Evolutionary conservation across 2,329 filamentous ascomycete species (phyloP).

Genomic region (Diaporthe citrichinensis): DNA sequence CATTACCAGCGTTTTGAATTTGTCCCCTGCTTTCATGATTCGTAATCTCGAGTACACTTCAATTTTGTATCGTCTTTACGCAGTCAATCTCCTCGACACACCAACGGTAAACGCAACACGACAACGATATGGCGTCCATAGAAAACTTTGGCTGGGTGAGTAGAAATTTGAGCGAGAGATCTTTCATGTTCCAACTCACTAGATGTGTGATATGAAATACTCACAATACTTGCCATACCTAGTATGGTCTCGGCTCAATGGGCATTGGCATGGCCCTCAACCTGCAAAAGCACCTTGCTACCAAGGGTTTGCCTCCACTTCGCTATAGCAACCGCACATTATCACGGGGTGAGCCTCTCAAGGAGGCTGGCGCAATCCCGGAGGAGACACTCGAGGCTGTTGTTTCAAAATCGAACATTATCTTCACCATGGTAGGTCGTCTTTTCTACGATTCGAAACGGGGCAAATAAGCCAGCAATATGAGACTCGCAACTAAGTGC

Average conservation of each 20-base stretch:
- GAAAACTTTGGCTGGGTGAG: constrained; percentile 21
- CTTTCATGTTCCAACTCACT: too few relatives aligned
- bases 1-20: not conserved
- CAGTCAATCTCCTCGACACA: not conserved
- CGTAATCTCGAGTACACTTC: too few relatives aligned
- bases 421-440: constrained; percentile 47
- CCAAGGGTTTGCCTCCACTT: constrained; percentile 47
- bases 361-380: constrained; percentile 47
- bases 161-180: too few relatives aligned
- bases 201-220: too few relatives aligned
- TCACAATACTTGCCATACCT: not conserved
- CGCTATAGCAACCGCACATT: constrained; percentile 62
- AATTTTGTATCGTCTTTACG: not conserved
- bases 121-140: not conserved
- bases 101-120: not conserved
- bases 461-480: not conserved
- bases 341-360: constrained; percentile 55
- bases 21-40: too few relatives aligned
- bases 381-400: constrained; percentile 46
- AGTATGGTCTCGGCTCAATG: constrained; percentile 63
- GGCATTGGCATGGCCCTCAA: constrained; percentile 64
- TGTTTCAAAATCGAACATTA: constrained; percentile 49
- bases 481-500: not conserved
- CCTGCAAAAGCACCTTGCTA: constrained; percentile 57
- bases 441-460: rapidly evolving